Base-by-base conservation (phyloP, 169 alveolate species). In the Plasmodium sp. region DNA sequence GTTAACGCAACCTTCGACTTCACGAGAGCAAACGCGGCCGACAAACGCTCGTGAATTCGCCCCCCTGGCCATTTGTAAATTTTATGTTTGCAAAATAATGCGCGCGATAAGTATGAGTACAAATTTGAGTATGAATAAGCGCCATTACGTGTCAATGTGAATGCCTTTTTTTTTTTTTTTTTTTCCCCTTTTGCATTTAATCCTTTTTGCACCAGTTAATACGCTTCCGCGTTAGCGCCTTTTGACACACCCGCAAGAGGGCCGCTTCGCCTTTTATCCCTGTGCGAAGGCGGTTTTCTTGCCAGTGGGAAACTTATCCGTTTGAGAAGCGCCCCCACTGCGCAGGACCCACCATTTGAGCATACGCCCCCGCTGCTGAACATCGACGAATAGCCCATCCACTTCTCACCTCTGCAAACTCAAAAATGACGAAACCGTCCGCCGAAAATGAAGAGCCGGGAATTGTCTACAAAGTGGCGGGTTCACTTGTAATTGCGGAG, bases 401-500 rank as follows among this genome's bases (percentile, higher is more conserved):
- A 27, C 27, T 67, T 16, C 9, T 16, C 9, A 0, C 62, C 0
- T 22, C 62, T 14, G 2, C 12, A 51, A 51, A 12, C 6, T 67
- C 43, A 36, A 92, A 81, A 92, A 92, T 92, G 95, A 92, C 95
- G 58, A 92, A 82, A n/a, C 27, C 48, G 2, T 33, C 86, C 14
- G 33, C 54, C n/a, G 95, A 92, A 72, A 83, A 92, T 73, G 95
- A 82, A 81, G 95, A 92, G 18, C 92, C 92, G 10, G 95, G 95
- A 33, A 83, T 92, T 71, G 80, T 92, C 16, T 82, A 92, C 62
- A 92, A 92, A 41, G 95, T 92, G 34, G 95, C 95, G 33, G 95
- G 95, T 9, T 92, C 95, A 5, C 67, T 99, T 96, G 99, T 99
- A 88, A 99, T 99, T 31, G 99, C 99, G 56, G 99, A 99, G 83